A percentile compares a stretch with the other conserved stretches of the same genome.
These are phyloP conservation scores for Mycotypha africana DNA, from an alignment of 371 early-diverging fungal genomes.

Conservation along the genomic window DNA sequence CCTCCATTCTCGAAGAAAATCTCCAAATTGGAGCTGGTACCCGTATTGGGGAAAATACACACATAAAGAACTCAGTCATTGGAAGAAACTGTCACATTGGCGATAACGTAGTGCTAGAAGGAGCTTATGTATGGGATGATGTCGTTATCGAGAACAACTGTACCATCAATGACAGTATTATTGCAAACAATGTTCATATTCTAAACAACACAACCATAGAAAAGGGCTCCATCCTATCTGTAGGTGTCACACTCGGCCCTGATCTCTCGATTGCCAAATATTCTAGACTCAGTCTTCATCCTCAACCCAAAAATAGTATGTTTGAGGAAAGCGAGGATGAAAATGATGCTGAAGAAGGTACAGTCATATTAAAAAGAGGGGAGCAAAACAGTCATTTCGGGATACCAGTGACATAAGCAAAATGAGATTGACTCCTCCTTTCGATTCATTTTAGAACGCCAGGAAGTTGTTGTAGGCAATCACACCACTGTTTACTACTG, in stretches of 20 bases:
- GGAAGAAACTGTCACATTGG: slow-evolving; percentile 81
- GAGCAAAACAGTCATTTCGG: no score
- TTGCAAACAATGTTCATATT: slow-evolving; percentile 69
- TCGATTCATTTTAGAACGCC: slow-evolving; percentile 19
- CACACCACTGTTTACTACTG: slow-evolving; percentile 44
- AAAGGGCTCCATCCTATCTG: slow-evolving; percentile 70
- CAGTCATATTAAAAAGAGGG: no score
- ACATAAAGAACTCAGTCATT: slow-evolving; percentile 72
- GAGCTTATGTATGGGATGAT: slow-evolving; percentile 83
- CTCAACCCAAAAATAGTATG: slow-evolving; percentile 37
- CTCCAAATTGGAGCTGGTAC: slow-evolving; percentile 80
- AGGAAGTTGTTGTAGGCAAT: slow-evolving; percentile 30
- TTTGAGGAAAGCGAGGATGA: slow-evolving; percentile 45
- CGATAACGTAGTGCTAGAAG: slow-evolving; percentile 68
- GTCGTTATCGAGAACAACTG: slow-evolving; percentile 65
- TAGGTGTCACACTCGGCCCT: slow-evolving; percentile 72
- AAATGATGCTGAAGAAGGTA: slow-evolving; percentile 39
- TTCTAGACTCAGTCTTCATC: slow-evolving; percentile 58
- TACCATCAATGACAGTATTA: slow-evolving; percentile 58
- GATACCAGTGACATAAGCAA: no score
- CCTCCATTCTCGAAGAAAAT: slow-evolving; percentile 73
- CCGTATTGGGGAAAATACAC: slow-evolving; percentile 69
- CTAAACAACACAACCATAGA: slow-evolving; percentile 58
- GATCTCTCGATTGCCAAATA: slow-evolving; percentile 61
- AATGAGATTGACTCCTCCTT: no score